Percentiles rank a stretch among this genome's conserved stretches.
Evolutionary conservation across 805 yeast species (phyloP).

Genomic region (Isabelozyma rhagii): DNA sequence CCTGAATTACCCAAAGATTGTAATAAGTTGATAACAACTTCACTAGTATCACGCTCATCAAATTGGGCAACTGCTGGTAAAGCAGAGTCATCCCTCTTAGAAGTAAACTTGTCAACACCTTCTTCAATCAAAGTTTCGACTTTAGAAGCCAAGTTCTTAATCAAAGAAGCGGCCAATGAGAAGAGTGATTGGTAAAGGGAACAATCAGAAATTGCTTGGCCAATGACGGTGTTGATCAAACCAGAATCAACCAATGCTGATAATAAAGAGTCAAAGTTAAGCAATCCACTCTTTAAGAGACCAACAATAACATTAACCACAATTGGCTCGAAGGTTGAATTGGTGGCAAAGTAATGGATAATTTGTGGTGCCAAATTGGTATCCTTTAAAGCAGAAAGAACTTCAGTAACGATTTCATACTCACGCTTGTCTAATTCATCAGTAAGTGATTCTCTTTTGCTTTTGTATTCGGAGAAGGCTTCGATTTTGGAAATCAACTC

Average conservation of each 20-base stretch:
- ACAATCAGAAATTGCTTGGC: constrained; percentile 35
- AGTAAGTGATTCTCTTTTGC: no score
- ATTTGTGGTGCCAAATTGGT: constrained; percentile 37
- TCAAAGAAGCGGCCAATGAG: constrained; percentile 29
- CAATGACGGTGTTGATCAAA: constrained; percentile 33
- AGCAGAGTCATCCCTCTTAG: constrained; percentile 14
- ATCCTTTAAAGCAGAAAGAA: constrained; percentile 32
- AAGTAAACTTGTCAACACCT: constrained; percentile 11
- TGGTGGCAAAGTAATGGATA: constrained; percentile 29
- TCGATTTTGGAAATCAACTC: no score
- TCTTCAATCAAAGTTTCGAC: constrained; percentile 10
- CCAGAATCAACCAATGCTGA: constrained; percentile 41
- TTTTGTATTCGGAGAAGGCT: no score
- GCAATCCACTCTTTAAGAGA: constrained; percentile 26
- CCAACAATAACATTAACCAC: constrained; percentile 25
- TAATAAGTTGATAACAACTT: constrained; percentile 32
- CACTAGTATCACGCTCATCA: constrained; percentile 12
- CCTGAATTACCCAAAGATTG: constrained; percentile 43
- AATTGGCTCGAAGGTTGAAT: constrained; percentile 26
- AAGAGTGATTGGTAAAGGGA: constrained; percentile 36
- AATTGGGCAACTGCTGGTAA: constrained; percentile 4
- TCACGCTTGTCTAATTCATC: constrained; percentile 24
- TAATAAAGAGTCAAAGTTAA: constrained; percentile 34
- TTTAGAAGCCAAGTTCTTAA: constrained; percentile 25
- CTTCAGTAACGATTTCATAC: constrained; percentile 37